phyloP scores from a whole-genome alignment of 176 grass and related monocot species.

The Triticum urartu region DNA sequence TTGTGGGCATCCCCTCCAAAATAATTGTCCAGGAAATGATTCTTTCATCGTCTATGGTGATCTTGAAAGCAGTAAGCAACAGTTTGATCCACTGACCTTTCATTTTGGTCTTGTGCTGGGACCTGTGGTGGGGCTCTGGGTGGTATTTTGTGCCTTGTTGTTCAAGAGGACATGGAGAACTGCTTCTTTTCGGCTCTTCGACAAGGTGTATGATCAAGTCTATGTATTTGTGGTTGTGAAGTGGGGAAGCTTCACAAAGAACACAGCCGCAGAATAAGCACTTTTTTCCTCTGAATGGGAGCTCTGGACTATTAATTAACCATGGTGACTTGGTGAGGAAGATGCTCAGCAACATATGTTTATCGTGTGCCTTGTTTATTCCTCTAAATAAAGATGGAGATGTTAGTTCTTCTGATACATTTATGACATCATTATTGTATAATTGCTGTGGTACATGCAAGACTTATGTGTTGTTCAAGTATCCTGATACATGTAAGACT shows the following conservation, averaged over 20 bases:
- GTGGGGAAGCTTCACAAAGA: too few species aligned
- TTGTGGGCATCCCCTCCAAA: slow-evolving; percentile 17
- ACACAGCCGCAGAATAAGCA: too few species aligned
- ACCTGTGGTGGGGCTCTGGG: slow-evolving; percentile 27
- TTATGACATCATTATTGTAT: not conserved
- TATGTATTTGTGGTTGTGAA: too few species aligned
- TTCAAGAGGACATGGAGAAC: slow-evolving; percentile 27
- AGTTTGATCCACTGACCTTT: not conserved
- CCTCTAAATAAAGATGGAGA: not conserved
- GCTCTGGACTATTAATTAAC: too few species aligned
- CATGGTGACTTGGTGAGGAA: not conserved
- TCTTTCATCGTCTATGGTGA: not conserved
- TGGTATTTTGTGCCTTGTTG: slow-evolving; percentile 7
- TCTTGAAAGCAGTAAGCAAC: not conserved
- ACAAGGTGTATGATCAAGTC: too few species aligned
- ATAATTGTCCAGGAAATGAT: slow-evolving; percentile 1
- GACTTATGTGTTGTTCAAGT: not conserved
- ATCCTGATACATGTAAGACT: not conserved
- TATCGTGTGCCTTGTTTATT: not conserved
- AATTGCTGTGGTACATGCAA: not conserved
- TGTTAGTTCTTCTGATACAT: not conserved
- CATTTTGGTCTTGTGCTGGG: not conserved
- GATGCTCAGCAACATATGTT: too few species aligned
- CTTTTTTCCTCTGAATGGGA: too few species aligned
- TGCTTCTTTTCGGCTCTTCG: slow-evolving; percentile 16